Percentiles rank a stretch among this genome's conserved stretches.
phyloP scores from a whole-genome alignment of 2,329 filamentous ascomycete genomes.

The Scytalidium lignicola region DNA sequence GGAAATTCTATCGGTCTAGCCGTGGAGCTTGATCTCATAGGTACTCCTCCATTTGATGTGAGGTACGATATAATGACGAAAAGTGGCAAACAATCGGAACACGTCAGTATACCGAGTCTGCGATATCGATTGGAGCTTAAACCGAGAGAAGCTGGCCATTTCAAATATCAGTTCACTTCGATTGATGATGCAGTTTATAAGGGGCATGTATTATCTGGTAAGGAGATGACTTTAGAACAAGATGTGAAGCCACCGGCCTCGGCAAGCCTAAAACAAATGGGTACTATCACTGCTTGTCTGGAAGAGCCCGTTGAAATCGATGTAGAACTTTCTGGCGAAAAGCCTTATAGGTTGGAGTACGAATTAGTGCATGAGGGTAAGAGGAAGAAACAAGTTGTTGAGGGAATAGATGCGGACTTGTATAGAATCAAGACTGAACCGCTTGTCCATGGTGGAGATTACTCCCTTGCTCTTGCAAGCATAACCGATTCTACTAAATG shows the following conservation, averaged over 20 bases:
- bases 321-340: conserved; percentile 72
- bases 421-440: conserved; percentile 72
- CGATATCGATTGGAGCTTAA: conserved; percentile 81
- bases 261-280: conserved; percentile 59
- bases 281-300: conserved; percentile 67
- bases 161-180: conserved; percentile 78
- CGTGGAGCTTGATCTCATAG: conserved; percentile 84
- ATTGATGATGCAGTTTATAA: conserved; percentile 81
- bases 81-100: conserved; percentile 36
- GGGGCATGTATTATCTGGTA: conserved; percentile 54
- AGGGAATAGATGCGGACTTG: conserved; percentile 55
- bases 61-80: conserved; percentile 68
- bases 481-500: conserved; percentile 84
- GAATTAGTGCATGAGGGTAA: conserved; percentile 88
- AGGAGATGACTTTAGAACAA: conserved; percentile 68
- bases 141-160: conserved; percentile 74
- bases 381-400: conserved; percentile 62
- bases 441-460: conserved; percentile 79
- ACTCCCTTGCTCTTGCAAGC: conserved; percentile 78
- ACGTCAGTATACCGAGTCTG: conserved; percentile 59
- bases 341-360: conserved; percentile 86
- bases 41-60: conserved; percentile 86
- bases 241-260: conserved; percentile 90
- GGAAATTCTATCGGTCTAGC: conserved; percentile 87
- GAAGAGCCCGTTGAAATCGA: conserved; percentile 74